A percentile compares a stretch with the other conserved stretches of the same genome.
Evolutionary conservation across 2,329 filamentous ascomycete species (phyloP).

Genomic region (Neurospora sp.): DNA sequence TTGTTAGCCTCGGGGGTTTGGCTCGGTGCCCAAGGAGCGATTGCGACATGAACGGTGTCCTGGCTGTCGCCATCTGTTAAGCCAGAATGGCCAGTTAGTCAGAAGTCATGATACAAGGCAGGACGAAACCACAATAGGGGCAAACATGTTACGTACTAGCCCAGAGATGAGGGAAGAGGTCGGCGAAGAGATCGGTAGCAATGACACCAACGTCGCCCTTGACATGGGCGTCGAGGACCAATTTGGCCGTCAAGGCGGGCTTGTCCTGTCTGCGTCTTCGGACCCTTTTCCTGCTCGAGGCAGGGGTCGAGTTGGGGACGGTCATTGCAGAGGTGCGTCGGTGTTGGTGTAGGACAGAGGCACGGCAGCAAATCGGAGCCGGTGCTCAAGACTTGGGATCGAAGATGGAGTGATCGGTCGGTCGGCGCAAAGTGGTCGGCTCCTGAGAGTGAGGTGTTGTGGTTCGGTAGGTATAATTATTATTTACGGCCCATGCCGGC

Average conservation of each 20-base stretch:
- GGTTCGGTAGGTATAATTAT: background rate
- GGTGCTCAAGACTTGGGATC: background rate
- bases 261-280: slow-evolving; percentile 56
- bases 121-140: slow-evolving; percentile 8
- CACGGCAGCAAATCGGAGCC: background rate
- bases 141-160: slow-evolving; percentile 34
- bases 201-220: slow-evolving; percentile 78
- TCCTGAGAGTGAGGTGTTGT: background rate
- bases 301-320: slow-evolving; percentile 16
- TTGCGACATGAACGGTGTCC: slow-evolving; percentile 53
- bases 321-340: slow-evolving; percentile 15
- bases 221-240: slow-evolving; percentile 77
- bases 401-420: background rate
- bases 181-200: slow-evolving; percentile 74
- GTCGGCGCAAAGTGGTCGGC: background rate
- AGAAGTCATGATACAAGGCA: slow-evolving; percentile 7
- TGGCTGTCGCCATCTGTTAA: slow-evolving; percentile 21
- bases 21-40: slow-evolving; percentile 62
- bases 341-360: background rate
- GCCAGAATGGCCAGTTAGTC: slow-evolving; percentile 3
- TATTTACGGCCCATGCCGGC: background rate
- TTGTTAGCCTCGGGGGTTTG: slow-evolving; percentile 48
- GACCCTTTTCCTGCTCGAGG: slow-evolving; percentile 29
- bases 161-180: slow-evolving; percentile 61
- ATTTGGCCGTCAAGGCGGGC: slow-evolving; percentile 64